Evolutionary conservation across 2,329 filamentous ascomycete species (phyloP), one percentile per base, ranked within the genome.

Genomic region (Cercospora zeina): DNA sequence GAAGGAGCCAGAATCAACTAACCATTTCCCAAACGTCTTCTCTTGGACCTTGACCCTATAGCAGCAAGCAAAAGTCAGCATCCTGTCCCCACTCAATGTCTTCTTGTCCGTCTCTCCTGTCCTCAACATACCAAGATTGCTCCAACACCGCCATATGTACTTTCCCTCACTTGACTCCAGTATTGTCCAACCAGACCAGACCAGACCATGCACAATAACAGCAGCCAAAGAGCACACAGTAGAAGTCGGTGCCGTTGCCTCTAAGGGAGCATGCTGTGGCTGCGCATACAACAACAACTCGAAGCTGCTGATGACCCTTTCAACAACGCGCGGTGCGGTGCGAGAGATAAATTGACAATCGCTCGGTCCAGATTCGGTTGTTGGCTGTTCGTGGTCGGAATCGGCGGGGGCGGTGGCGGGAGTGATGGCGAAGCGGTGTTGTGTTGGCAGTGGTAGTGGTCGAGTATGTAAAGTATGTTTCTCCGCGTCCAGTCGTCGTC

Each of bases 21-120:
- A 90, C 89, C 95, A 99, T 90, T 97, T 99, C 63, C 93, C 96
- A 78, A 99, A 99, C 30, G 95, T 99, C 85, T 97, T 99, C 78
- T 97, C 89, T 82, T 97, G 93, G 33, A 70, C 68, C 62, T 70
- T 70, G 45, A 67, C 51, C 66, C 68, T 67, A 30, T 37, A 14
- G 13, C 6, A 57, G 24, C 14, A 34, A 19, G 24, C 4, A 42
- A 36, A 6, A 8, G 34, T 65, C 61, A 68, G 61, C 55, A 53
- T 3, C 24, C 6, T 27, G 24, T 27, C 24, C 42, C 11, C 16
- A 33, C 21, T 9, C 31, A 13, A n/a, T 16, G 13, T 7, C 33
- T 60, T 14, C 27, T 3, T 7, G 11, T 9, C 10, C 14, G 19
- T 16, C 16, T 39, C 4, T 30, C 8, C 14, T 55, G 11, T 30